phyloP scores from a whole-genome alignment of 345 rosid genomes.

The Chamaenerion angustifolium region DNA sequence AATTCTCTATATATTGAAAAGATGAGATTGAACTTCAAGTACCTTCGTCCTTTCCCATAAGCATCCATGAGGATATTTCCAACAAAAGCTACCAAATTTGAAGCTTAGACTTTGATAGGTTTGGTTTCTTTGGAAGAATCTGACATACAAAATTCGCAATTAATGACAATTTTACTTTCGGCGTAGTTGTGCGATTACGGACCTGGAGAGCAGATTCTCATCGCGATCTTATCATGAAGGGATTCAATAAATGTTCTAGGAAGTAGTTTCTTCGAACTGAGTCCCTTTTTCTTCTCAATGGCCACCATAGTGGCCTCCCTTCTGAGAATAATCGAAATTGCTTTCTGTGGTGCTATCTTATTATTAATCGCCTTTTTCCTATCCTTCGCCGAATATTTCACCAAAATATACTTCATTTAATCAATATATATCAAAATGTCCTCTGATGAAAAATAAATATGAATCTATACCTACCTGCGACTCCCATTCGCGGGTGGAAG shows the following conservation, averaged over 20 bases:
- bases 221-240: slow-evolving; percentile 67
- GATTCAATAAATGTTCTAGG: slow-evolving; percentile 79
- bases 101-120: neutral
- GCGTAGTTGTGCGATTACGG: neutral
- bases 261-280: slow-evolving; percentile 57
- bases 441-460: no score
- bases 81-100: neutral
- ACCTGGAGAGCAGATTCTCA: slow-evolving; percentile 94
- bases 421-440: no score
- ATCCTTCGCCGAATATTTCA: no score
- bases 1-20: slow-evolving; percentile 2
- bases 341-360: slow-evolving; percentile 73
- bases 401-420: no score
- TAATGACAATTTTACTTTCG: neutral
- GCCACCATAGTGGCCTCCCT: slow-evolving; percentile 70
- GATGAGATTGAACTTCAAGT: slow-evolving; percentile 7
- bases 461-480: no score
- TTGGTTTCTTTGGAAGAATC: neutral
- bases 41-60: slow-evolving; percentile 76
- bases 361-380: slow-evolving; percentile 38
- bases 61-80: slow-evolving; percentile 55
- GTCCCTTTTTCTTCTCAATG: slow-evolving; percentile 71
- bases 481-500: no score
- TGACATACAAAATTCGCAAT: neutral
- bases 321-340: slow-evolving; percentile 53